Evolutionary conservation across 768 basidiomycete species (phyloP), one percentile per base, ranked within the genome.

Genomic region (Lactarius tabidus): DNA sequence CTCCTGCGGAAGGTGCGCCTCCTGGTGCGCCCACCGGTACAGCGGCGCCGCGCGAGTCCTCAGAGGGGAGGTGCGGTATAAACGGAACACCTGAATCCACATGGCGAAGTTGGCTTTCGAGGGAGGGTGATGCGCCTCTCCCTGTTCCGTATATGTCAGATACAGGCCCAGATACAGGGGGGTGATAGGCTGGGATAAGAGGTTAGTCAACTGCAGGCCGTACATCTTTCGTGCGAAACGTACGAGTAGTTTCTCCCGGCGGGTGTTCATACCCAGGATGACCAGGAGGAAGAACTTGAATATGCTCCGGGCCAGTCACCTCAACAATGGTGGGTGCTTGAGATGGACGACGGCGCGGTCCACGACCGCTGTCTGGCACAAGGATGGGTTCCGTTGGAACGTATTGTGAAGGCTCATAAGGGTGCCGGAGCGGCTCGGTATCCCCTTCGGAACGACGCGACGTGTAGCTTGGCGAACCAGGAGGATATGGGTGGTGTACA

Each of bases 291-390:
- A 15, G 48, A 35, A 66, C 26, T 6, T 62, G 39, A 10, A 66
- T 66, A 6, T n/a, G 61, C 28, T 66, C 65, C 6, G 65, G 65
- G 31, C 65, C 65, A 26, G 33, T 62, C n/a, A 57, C 65, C 56
- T 66, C 65, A 29, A 66, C 51, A 38, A 66, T 31, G 39, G 65
- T 66, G 41, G 65, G 65, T 33, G 51, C 51, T n/a, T 39, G 51
- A 52, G 60, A 62, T 28, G 59, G 14, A 6, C 64, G 64, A 43
- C 54, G 64, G 28, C 45, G 36, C 36, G 65, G 43, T 23, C 26
- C 17, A n/a, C n/a, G n/a, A n/a, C 35, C 28, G 9, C 48, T 60
- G 41, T 41, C n/a, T 8, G 65, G 65, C 36, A 58, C 38, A 18
- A 18, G 56, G 33, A 56, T 10, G 38, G 35, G 60, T 58, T 62